Evolutionary conservation across 176 grass and related monocot species (phyloP).

Genomic region (Oryza nivara): DNA sequence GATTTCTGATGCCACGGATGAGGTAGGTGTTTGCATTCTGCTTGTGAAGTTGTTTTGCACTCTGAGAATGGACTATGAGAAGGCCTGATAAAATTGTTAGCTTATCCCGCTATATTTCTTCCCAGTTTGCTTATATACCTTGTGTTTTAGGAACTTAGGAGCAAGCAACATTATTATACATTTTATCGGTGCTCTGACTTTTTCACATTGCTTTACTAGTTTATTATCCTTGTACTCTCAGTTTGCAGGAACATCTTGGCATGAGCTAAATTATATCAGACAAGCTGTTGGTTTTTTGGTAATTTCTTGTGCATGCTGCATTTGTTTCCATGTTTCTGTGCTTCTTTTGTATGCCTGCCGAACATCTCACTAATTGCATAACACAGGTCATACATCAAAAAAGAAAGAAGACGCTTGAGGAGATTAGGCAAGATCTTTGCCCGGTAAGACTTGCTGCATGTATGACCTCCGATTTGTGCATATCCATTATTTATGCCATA

Average conservation of each 20-base stretch:
- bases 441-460: conserved; percentile 54
- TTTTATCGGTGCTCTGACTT: not conserved
- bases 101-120: not conserved
- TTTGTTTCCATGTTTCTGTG: conserved; percentile 8
- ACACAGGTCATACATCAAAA: conserved; percentile 97
- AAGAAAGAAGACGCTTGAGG: conserved; percentile 84
- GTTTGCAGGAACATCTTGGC: conserved; percentile 96
- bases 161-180: not conserved
- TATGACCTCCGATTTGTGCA: conserved; percentile 3
- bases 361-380: conserved; percentile 39
- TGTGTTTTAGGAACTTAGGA: not conserved
- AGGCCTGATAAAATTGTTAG: conserved; percentile 22
- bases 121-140: not conserved
- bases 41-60: conserved; percentile 21
- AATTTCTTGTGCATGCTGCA: conserved; percentile 25
- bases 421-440: conserved; percentile 94
- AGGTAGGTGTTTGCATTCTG: conserved; percentile 50
- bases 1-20: conserved; percentile 86
- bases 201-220: conserved; percentile 28
- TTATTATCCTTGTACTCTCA: conserved; percentile 43
- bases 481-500: conserved; percentile 16
- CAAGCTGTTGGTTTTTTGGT: conserved; percentile 98
- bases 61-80: conserved; percentile 5
- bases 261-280: conserved; percentile 97
- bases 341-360: conserved; percentile 11